Evolutionary conservation across 345 rosid genomes (phyloP), one percentile per base, ranked within the genome.

Genomic region (Eucalyptus tenuipes): DNA sequence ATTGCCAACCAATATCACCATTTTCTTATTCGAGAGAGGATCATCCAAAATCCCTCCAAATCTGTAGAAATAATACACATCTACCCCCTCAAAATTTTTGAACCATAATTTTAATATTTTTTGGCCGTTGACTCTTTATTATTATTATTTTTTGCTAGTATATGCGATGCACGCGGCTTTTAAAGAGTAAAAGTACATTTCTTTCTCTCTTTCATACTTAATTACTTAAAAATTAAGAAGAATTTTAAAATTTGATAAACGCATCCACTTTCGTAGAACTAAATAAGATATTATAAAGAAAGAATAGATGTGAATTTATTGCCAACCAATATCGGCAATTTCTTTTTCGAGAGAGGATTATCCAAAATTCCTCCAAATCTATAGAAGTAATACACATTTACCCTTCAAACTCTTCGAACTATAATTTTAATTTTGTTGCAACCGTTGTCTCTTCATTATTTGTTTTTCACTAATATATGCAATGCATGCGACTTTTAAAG

Each of bases 401-500:
- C 68, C 68, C 68, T 29, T 13, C n/a, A 59, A 61, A 27, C 4
- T 17, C 29, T 61, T 61, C 17, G 0, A 27, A 5, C 1, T 0
- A 0, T 61, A 61, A 61, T 27, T 61, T 61, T 61, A 12, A 27
- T 12, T 59, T 61, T 59, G n/a, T 59, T 27, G 13, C 1, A 13
- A 15, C 33, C 0, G 0, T 59, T 59, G 14, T 7, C 68, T 59
- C 15, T 59, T 59, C 0, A 4, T 27, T 59, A 11, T 59, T 59
- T 59, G n/a, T n/a, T 59, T 27, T 59, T 59, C 4, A 2, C n/a
- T 59, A 27, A 14, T 61, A 27, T 12, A 29, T 3, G 31, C 31
- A 59, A 25, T 6, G 15, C 66, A 27, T 4, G 15, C 4, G 7
- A 50, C 9, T 50, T 50, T 50, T 50, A 7, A 50, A 50, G 4